Percentiles rank a stretch among this genome's conserved stretches.
Conservation (phyloP, 345 rosid species). For the Boechera stricta region DNA sequence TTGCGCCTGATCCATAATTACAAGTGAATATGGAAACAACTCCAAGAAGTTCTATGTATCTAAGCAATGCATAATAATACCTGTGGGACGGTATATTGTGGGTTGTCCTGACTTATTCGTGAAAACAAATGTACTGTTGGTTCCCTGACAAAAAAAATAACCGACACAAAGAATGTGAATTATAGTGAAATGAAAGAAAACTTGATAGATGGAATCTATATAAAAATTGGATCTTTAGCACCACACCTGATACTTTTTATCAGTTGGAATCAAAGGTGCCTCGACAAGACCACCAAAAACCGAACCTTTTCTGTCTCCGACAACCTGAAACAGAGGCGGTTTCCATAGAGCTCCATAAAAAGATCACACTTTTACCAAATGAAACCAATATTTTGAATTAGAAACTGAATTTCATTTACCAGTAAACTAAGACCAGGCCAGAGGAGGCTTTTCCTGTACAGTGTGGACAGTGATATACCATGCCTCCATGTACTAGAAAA, state of each 20-base stretch:
- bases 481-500: slow-evolving; percentile 93
- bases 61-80: slow-evolving; percentile 44
- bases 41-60: slow-evolving; percentile 1
- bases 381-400: slow-evolving; percentile 12
- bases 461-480: slow-evolving; percentile 88
- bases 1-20: slow-evolving; percentile 66
- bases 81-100: slow-evolving; percentile 77
- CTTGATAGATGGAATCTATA: slow-evolving; percentile 23
- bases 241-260: slow-evolving; percentile 83
- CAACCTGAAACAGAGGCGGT: slow-evolving; percentile 56
- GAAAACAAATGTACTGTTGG: slow-evolving; percentile 90
- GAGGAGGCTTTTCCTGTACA: slow-evolving; percentile 90
- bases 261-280: slow-evolving; percentile 84
- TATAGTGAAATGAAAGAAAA: background rate
- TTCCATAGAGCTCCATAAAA: background rate
- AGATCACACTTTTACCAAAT: background rate
- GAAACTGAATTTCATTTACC: slow-evolving; percentile 49
- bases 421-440: slow-evolving; percentile 96
- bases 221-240: slow-evolving; percentile 21
- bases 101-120: slow-evolving; percentile 73
- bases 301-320: slow-evolving; percentile 90
- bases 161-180: slow-evolving; percentile 22
- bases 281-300: slow-evolving; percentile 97
- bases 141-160: slow-evolving; percentile 63
- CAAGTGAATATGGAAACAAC: slow-evolving; percentile 11